Evolutionary conservation across 495 filamentous ascomycete species (phyloP).

Genomic region (Aspergillus cavernicola): DNA sequence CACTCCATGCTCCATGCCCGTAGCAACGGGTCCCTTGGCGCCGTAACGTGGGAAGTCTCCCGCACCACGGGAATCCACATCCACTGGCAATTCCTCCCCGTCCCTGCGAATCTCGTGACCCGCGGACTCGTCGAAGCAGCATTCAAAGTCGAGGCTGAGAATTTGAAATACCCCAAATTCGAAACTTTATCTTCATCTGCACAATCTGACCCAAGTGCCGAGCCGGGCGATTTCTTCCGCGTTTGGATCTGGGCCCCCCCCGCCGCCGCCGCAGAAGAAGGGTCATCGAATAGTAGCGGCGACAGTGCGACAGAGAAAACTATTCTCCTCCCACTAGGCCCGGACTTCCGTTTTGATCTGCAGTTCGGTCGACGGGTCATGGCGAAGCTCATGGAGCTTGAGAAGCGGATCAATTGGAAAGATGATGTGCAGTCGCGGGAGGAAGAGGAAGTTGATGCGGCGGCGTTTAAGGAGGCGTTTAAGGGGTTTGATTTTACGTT

Average conservation of each 20-base stretch:
- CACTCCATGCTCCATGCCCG: slow-evolving; percentile 61
- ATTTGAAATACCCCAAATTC: slow-evolving; percentile 61
- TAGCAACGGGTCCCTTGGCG: slow-evolving; percentile 57
- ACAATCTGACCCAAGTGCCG: slow-evolving; percentile 36
- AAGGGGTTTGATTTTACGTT: slow-evolving; percentile 77
- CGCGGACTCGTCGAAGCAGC: slow-evolving; percentile 74
- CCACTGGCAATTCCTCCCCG: slow-evolving; percentile 93
- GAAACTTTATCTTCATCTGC: slow-evolving; percentile 22
- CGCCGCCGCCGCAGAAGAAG: not conserved
- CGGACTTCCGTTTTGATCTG: slow-evolving; percentile 55
- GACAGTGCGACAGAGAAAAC: slow-evolving; percentile 22
- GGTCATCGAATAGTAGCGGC: too few species aligned
- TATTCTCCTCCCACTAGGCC: slow-evolving; percentile 49
- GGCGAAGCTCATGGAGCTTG: slow-evolving; percentile 78
- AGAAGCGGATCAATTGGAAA: slow-evolving; percentile 72
- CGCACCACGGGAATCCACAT: slow-evolving; percentile 72
- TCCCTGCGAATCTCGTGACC: slow-evolving; percentile 58
- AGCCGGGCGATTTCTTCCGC: slow-evolving; percentile 74
- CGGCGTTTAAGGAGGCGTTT: slow-evolving; percentile 79
- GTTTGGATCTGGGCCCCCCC: slow-evolving; percentile 67
- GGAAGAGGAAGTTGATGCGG: slow-evolving; percentile 78
- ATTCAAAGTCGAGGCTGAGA: slow-evolving; percentile 81
- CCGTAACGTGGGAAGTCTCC: slow-evolving; percentile 89
- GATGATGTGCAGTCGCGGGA: slow-evolving; percentile 71
- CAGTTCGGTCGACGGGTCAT: slow-evolving; percentile 75